These are phyloP conservation scores for Hansfordia pulvinata DNA, from an alignment of 2,329 filamentous ascomycete species.

Conservation along the genomic window DNA sequence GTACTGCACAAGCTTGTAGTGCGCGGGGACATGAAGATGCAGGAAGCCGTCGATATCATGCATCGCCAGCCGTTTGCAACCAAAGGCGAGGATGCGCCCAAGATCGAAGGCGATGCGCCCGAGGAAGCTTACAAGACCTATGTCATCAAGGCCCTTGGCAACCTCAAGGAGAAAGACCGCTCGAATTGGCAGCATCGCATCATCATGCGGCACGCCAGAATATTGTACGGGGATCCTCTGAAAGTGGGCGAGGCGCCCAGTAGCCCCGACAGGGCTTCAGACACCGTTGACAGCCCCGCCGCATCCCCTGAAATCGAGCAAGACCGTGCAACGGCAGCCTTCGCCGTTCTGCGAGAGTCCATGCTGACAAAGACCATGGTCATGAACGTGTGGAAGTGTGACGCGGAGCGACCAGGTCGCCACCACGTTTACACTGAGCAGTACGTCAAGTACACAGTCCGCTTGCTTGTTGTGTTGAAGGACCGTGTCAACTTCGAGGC, in stretches of 20 bases:
- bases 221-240: conserved; percentile 34
- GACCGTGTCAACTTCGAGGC: conserved; percentile 68
- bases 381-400: conserved; percentile 90
- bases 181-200: conserved; percentile 93
- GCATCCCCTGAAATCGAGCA: conserved; percentile 31
- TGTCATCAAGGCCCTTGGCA: conserved; percentile 34
- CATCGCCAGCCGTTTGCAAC: conserved; percentile 41
- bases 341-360: conserved; percentile 56
- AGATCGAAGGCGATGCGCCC: conserved; percentile 35
- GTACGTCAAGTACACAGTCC: conserved; percentile 73
- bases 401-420: conserved; percentile 67
- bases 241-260: conserved; percentile 39
- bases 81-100: conserved; percentile 32
- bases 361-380: conserved; percentile 91
- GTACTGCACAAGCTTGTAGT: conserved; percentile 70
- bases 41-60: conserved; percentile 36
- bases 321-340: conserved; percentile 69
- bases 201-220: conserved; percentile 56
- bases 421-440: conserved; percentile 87
- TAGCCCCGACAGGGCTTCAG: conserved; percentile 24
- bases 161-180: conserved; percentile 62
- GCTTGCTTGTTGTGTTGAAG: conserved; percentile 57
- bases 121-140: conserved; percentile 51
- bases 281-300: conserved; percentile 23
- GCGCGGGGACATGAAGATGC: conserved; percentile 29